Evolutionary conservation across 2,329 filamentous ascomycete genomes (phyloP), one percentile per base, ranked within the genome.

Genomic region (Colletotrichum orchidophilum): DNA sequence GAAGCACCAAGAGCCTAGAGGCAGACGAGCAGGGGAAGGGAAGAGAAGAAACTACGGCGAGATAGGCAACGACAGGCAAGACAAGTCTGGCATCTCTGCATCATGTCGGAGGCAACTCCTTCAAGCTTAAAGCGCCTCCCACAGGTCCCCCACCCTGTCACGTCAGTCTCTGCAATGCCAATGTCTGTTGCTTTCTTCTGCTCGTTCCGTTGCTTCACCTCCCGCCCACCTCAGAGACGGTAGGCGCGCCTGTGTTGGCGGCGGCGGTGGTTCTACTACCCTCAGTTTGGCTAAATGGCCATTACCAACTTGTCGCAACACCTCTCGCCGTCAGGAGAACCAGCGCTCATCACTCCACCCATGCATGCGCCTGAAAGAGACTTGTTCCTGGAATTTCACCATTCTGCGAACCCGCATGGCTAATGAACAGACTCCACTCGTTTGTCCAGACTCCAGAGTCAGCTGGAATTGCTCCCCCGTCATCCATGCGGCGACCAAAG

Each of bases 121-220:
- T 33, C 63, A 53, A 66, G 63, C 55, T 66, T 52, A 31, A 66
- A 66, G 29, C 55, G 63, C 42, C 63, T 52, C 46, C 54, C 15
- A 39, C 33, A 26, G 53, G 13, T n/a, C 53, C 29, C 27, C 46
- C 21, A 13, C 46, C 24, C 50, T 63, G 21, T 60, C 42, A 59
- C 18, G 39, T 46, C 18, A 46, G 50, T 5, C 21, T 27, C 26
- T 27, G 50, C 5, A 3, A 53, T 18, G 26, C 26, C 50, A 27
- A 53, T 27, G 21, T 46, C 39, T 46, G 39, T 18, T 46, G 39
- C 39, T 46, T 46, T 46, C 39, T 46, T 46, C 7, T 46, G 9
- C 39, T 46, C 39, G 8, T 46, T n/a, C 18, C 29, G 6, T 33
- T 55, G 15, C 31, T 31, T 55, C 27, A n/a, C 31, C 8, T 33